Base-by-base conservation (phyloP, 495 filamentous ascomycete species). In the Podospora comata region DNA sequence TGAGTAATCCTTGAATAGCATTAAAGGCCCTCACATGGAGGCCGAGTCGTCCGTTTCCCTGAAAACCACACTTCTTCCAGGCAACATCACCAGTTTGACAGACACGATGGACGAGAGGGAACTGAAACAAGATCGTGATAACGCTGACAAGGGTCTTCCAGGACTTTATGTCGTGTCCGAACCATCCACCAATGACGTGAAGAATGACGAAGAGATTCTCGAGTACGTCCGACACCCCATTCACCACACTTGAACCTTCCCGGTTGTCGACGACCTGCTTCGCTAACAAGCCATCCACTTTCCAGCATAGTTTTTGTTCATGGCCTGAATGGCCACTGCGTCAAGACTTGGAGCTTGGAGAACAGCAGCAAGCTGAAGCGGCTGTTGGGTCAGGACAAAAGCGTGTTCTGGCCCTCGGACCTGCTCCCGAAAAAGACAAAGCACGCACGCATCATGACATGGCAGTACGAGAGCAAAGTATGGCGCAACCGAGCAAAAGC, bases 401-500 rank as follows among this genome's bases (percentile, higher is more conserved):
- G 78, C 80, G 32, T 44, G 2, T 15, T 64, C 13, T 85, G 83
- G 84, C 79, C 82, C 58, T 70, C 70, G 58, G 79, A 81, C 68
- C 69, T 86, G 26, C 76, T 86, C 9, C 79, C 81, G 18, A 39
- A 7, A 7, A 76, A 80, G 58, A 71, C 84, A 15, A 81, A 78
- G 27, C 68, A 81, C 58, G 79, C 76, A 3, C 80, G 82, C 32
- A 76, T 85, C 61, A 71, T 79, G 65, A 80, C 70, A 30, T 85
- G 80, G 78, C 81, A 82, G 7, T 85, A 84, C 73, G 77, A 82
- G 76, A 71, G 76, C 28, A 23, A 16, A 23, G 58, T 66, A 4
- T 27, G 89, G 0, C 85, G 85, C 62, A 83, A 56, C 63, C 60
- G 6, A n/a, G 62, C 68, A 0, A 85, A 80, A 39, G 86, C 87